Evolutionary conservation across 768 basidiomycete genomes (phyloP), one percentile per base, ranked within the genome.

Genomic region (Tephrocybe rancida): DNA sequence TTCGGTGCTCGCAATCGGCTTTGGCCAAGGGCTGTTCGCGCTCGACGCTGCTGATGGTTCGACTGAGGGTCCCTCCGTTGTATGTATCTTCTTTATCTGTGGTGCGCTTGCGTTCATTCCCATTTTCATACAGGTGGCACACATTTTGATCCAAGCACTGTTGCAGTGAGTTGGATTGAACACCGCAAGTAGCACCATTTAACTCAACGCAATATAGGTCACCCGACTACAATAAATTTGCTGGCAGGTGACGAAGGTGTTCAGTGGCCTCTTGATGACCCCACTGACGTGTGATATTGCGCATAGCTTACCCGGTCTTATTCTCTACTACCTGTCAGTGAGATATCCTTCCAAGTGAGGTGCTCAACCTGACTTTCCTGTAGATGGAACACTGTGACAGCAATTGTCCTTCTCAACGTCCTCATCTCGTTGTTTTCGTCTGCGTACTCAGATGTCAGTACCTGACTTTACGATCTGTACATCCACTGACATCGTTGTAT

Each of bases 391-490:
- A 81, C 92, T 49, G 80, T 86, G 19, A 88, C 91, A 2, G 88
- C 84, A 16, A 80, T 97, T 45, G 82, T 98, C 49, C 78, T 97
- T 45, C 82, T 97, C 67, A 98, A 98, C 66, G 86, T 98, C 64
- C 79, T 98, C 64, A 94, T 98, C 61, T 97, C 95, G n/a, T 73
- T 98, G 61, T 97, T 97, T 67, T 86, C 94, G 16, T 92, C 93
- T 45, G 93, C 94, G 0, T 96, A 96, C 63, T 84, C 87, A 10
- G 94, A 95, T 61, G 92, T 91, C 50, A 67, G 80, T 72, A n/a
- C 22, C 11, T 21, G 18, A 18, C n/a, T n/a, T n/a, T 14, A 32
- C 21, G 18, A 13, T 5, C 39, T 39, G 38, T 46, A 44, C 5
- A 22, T 24, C 18, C 38, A 16, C 48, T 32, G 18, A 18, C n/a